Evolutionary conservation across 495 filamentous ascomycete genomes (phyloP).

Genomic region (Barbatosphaeria neglecta): DNA sequence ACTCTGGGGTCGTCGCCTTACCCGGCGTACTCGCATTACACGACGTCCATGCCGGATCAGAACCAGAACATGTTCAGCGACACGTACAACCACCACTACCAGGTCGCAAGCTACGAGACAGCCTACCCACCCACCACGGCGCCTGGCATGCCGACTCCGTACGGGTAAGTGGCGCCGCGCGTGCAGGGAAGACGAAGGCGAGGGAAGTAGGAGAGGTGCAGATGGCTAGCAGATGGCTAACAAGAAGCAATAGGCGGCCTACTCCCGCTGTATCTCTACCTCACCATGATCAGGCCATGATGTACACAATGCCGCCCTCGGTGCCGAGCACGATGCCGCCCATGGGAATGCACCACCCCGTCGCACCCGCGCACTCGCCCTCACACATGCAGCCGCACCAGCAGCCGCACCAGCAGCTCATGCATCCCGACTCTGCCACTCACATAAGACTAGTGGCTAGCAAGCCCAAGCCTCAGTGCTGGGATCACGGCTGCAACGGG

Average conservation of each 20-base stretch:
- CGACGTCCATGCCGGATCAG: slow-evolving; percentile 30
- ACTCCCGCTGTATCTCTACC: slow-evolving; percentile 7
- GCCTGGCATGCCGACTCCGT: slow-evolving; percentile 30
- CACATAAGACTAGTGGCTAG: slow-evolving; percentile 60
- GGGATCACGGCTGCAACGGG: slow-evolving; percentile 92
- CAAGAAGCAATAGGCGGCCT: background rate
- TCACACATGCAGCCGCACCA: background rate
- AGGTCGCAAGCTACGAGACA: slow-evolving; percentile 21
- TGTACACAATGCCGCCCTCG: slow-evolving; percentile 30
- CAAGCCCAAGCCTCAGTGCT: slow-evolving; percentile 82
- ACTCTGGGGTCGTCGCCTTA: slow-evolving; percentile 22
- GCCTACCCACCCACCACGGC: slow-evolving; percentile 25
- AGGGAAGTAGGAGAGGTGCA: too few species aligned
- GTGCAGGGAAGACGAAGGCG: background rate
- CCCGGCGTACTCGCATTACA: slow-evolving; percentile 26
- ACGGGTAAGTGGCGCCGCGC: slow-evolving; percentile 16
- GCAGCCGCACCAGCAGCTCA: slow-evolving; percentile 13
- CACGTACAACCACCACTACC: slow-evolving; percentile 17
- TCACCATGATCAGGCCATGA: slow-evolving; percentile 26
- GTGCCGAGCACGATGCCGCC: background rate
- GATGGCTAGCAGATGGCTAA: too few species aligned
- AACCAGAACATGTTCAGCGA: slow-evolving; percentile 21
- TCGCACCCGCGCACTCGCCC: too few species aligned
- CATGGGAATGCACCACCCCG: too few species aligned
- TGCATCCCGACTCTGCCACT: too few species aligned